Base-by-base conservation (phyloP, 371 early-diverging fungal species). In the Mortierella sp. region DNA sequence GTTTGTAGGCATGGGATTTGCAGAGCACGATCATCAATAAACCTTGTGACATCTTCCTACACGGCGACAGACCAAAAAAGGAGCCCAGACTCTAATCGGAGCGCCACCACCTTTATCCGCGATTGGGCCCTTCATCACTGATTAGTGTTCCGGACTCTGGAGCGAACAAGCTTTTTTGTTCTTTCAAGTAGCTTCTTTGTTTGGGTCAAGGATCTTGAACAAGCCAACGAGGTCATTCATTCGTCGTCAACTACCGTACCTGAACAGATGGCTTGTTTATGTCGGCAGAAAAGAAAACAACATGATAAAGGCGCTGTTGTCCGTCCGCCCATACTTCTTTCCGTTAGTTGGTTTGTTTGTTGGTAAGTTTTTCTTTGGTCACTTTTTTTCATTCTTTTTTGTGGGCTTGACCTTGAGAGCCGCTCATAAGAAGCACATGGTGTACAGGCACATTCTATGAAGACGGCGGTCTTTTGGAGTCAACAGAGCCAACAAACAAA, bases 351-450 rank as follows among this genome's bases (percentile, higher is more conserved):
- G 21, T 16, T 51, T 18, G 7, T 21, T 51, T 18, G 21, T 51
- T 51, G 51, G 51, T 51, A 51, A 55, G 56, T 55, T 60, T 32
- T 60, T 63, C 21, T 6, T 35, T 38, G 14, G 63, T 16, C 16
- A 35, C 16, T 12, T 60, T 11, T 32, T 11, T 29, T 27, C 32
- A 3, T 58, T 46, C 14, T 46, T 24, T 10, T 27, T 56, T 56
- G 56, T 56, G 56, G 56, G 11, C 51, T 51, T 10, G 27, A 56
- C n/a, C 11, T 63, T 63, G 63, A 63, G 63, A 63, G 63, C 63
- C 10, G 63, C 63, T 63, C 63, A 63, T 35, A 32, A 63, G 18
- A 38, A 35, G 63, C 63, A 63, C 63, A 63, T 63, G 63, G 38
- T 38, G 32, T 2, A 38, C 4, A 51, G 21, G 16, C 60, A 29